Percentiles rank a stretch among this genome's conserved stretches.
These are phyloP conservation scores for Penicillium hordei DNA, from an alignment of 2,329 filamentous ascomycete species.

Conservation along the genomic window DNA sequence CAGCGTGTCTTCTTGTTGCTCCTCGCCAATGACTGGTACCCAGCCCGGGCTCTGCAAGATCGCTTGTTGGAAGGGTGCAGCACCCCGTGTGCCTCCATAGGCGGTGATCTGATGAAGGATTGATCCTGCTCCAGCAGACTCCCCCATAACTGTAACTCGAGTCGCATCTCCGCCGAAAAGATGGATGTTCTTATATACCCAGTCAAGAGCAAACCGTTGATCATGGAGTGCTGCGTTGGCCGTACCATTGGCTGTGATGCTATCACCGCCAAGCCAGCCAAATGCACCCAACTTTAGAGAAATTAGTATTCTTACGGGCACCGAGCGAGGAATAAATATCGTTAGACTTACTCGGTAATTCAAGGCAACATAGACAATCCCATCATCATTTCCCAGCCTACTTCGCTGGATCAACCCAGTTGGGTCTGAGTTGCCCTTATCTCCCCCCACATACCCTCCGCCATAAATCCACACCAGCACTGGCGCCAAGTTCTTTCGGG, in stretches of 20 bases:
- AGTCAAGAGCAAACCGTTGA: conserved; percentile 58
- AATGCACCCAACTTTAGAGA: conserved; percentile 46
- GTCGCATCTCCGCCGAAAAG: conserved; percentile 56
- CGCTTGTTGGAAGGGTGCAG: conserved; percentile 39
- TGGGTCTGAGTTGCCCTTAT: conserved; percentile 39
- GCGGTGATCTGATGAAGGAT: conserved; percentile 59
- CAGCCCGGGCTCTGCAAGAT: conserved; percentile 48
- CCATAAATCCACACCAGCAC: conserved; percentile 50
- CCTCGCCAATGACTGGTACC: conserved; percentile 34
- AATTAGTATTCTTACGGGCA: conserved; percentile 1
- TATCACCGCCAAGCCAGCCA: conserved; percentile 50
- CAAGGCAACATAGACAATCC: conserved; percentile 50
- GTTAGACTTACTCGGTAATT: conserved; percentile 45
- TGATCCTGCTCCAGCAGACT: conserved; percentile 54
- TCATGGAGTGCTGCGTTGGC: conserved; percentile 55
- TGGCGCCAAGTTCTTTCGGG: conserved; percentile 26
- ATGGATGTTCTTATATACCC: conserved; percentile 56
- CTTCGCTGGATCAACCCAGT: conserved; percentile 46
- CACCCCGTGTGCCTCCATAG: conserved; percentile 48
- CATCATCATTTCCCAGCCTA: conserved; percentile 38
- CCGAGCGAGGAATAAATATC: background rate
- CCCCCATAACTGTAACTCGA: conserved; percentile 46
- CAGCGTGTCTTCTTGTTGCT: conserved; percentile 41
- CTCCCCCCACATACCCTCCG: conserved; percentile 47
- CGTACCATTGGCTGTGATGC: conserved; percentile 44